Percentiles rank a stretch among this genome's conserved stretches.
These are phyloP conservation scores for Chaetomium olivaceum DNA, from an alignment of 2,329 filamentous ascomycete genomes.

Conservation along the genomic window DNA sequence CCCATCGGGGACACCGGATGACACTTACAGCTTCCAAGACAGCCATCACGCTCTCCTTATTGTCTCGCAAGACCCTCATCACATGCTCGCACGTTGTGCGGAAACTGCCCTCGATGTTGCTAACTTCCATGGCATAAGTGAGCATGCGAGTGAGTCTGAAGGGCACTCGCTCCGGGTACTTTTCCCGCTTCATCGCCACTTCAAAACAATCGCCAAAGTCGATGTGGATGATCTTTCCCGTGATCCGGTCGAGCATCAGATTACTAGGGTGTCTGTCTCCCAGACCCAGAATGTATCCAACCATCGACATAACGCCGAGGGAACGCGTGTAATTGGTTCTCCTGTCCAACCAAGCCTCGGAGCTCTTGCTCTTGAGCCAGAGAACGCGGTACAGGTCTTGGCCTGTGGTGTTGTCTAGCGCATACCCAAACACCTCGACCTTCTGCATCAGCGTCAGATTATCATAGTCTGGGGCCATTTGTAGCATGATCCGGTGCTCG, in stretches of 20 bases:
- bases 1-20: not conserved
- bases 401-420: constrained; percentile 97
- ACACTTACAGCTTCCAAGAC: constrained; percentile 89
- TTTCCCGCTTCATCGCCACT: constrained; percentile 98
- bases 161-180: constrained; percentile 94
- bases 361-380: constrained; percentile 98
- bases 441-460: constrained; percentile 99
- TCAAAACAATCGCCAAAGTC: constrained; percentile 99
- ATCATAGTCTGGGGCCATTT: constrained; percentile 99
- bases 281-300: constrained; percentile 97
- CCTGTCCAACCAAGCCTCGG: constrained; percentile 94
- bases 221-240: constrained; percentile 96
- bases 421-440: constrained; percentile 98
- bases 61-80: constrained; percentile 93
- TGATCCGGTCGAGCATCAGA: constrained; percentile 92
- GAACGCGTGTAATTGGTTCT: constrained; percentile 99
- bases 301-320: constrained; percentile 99
- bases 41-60: constrained; percentile 98
- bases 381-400: constrained; percentile 97
- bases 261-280: constrained; percentile 98
- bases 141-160: constrained; percentile 98
- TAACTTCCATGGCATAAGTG: constrained; percentile 99
- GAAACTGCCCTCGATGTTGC: constrained; percentile 98
- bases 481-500: constrained; percentile 98
- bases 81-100: constrained; percentile 97